These are phyloP conservation scores for Chenopodium formosanum DNA, from an alignment of 148 eudicot species.

Conservation along the genomic window DNA sequence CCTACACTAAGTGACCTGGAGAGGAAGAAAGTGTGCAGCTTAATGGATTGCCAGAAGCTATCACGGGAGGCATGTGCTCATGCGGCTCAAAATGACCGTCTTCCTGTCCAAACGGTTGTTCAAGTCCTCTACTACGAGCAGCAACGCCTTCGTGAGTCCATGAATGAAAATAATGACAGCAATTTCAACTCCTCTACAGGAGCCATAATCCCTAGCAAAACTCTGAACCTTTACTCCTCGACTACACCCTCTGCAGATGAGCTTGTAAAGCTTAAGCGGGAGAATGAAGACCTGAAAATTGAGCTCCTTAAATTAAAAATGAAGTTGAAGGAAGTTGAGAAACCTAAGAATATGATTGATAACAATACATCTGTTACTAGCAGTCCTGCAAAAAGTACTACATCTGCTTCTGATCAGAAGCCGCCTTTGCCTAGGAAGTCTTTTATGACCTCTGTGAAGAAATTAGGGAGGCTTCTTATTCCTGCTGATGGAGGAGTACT, in stretches of 20 bases:
- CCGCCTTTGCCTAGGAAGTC: conserved; percentile 67
- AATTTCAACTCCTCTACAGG: conserved; percentile 32
- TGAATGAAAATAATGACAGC: conserved; percentile 26
- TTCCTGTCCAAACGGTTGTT: conserved; percentile 88
- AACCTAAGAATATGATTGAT: neutral
- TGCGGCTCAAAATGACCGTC: conserved; percentile 89
- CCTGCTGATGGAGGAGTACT: conserved; percentile 33
- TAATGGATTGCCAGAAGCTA: conserved; percentile 94
- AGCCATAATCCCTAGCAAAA: conserved; percentile 23
- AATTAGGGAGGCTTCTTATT: conserved; percentile 52
- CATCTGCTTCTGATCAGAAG: conserved; percentile 33
- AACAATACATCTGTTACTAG: conserved; percentile 19
- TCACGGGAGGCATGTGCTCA: conserved; percentile 93
- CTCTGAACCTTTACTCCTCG: conserved; percentile 21
- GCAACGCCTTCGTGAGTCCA: conserved; percentile 65
- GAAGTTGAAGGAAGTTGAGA: conserved; percentile 65
- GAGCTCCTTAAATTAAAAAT: conserved; percentile 70
- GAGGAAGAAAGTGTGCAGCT: conserved; percentile 80
- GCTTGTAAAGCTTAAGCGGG: conserved; percentile 42
- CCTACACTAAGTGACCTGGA: conserved; percentile 72
- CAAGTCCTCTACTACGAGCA: conserved; percentile 94
- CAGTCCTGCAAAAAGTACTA: conserved; percentile 37
- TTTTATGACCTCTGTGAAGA: conserved; percentile 58
- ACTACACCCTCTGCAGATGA: conserved; percentile 38
- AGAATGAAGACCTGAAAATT: conserved; percentile 76